phyloP scores from a whole-genome alignment of 495 filamentous ascomycete genomes.

The Friedmanniomyces simplex region DNA sequence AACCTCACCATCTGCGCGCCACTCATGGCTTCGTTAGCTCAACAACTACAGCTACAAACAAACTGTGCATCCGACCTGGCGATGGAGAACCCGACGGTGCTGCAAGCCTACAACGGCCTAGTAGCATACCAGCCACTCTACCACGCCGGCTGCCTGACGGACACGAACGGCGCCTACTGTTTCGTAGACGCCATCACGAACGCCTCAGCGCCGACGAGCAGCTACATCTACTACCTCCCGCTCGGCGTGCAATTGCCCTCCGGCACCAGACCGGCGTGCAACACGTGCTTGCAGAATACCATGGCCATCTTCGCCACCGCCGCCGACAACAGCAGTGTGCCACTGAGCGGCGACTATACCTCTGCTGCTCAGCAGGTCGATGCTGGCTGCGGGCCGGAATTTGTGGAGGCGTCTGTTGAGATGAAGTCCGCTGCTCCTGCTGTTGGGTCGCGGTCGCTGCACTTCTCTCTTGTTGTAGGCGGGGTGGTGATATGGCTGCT shows the following conservation, averaged over 20 bases:
- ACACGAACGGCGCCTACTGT: slow-evolving; percentile 50
- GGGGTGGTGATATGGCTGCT: neutral
- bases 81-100: slow-evolving; percentile 55
- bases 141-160: slow-evolving; percentile 59
- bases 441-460: too few species aligned
- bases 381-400: slow-evolving; percentile 27
- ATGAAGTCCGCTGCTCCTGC: neutral
- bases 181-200: slow-evolving; percentile 83
- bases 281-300: slow-evolving; percentile 29
- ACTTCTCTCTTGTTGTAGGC: neutral
- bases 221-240: slow-evolving; percentile 75
- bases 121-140: slow-evolving; percentile 66
- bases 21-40: slow-evolving; percentile 50
- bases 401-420: slow-evolving; percentile 24
- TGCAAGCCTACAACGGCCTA: slow-evolving; percentile 62
- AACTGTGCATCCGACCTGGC: slow-evolving; percentile 65
- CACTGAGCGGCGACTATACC: slow-evolving; percentile 29
- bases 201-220: slow-evolving; percentile 49
- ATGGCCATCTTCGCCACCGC: slow-evolving; percentile 29
- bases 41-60: slow-evolving; percentile 41
- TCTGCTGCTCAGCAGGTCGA: slow-evolving; percentile 30
- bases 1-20: slow-evolving; percentile 47
- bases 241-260: slow-evolving; percentile 59
- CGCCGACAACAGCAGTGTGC: slow-evolving; percentile 28
- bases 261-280: slow-evolving; percentile 47